Evolutionary conservation across 208 protist species (phyloP), one percentile per base, ranked within the genome.

Genomic region (Trypanosoma theileri): DNA sequence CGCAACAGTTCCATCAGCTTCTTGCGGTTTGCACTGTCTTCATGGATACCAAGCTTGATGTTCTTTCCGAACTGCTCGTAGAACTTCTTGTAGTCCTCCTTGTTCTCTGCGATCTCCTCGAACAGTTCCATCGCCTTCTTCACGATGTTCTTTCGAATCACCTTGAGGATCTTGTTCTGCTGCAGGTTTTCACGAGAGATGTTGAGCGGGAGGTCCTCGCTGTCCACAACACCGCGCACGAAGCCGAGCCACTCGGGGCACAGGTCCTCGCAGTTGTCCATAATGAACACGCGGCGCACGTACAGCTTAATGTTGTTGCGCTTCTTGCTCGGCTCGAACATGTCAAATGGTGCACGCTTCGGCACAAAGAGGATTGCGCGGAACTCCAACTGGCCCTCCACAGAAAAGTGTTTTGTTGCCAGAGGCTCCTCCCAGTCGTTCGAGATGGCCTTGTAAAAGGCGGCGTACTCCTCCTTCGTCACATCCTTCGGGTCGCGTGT

Each of bases 181-280:
- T 99, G 98, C 28, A 99, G 88, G 45, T 88, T 98, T 85, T 99
- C 98, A 86, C 98, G 92, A 31, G 98, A 99, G 74, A 99, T 98
- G 93, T 99, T 99, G 44, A 99, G 85, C 55, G 98, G 98, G 9
- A 99, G 77, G 82, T 99, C 98, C 79, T 99, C 98, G 65, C 85
- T 97, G 85, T 99, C 98, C 56, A 99, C 97, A 66, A 99, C 86
- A 75, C 98, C 98, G 42, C 89, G 85, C 58, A 99, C 72, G 77
- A 99, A 99, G 62, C 76, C 79, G n/a, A 99, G 86, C 80, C 88
- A 99, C 74, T 99, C 98, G 62, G 98, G 98, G 66, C 98, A 93
- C 31, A 99, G 72, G 17, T 99, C 98, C 71, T 98, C 91, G 83
- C 93, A 98, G 86, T 99, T 97, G 81, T 99, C 98, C 88, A 98